Base-by-base conservation (phyloP, 768 basidiomycete species). In the Suillus cothurnatus region DNA sequence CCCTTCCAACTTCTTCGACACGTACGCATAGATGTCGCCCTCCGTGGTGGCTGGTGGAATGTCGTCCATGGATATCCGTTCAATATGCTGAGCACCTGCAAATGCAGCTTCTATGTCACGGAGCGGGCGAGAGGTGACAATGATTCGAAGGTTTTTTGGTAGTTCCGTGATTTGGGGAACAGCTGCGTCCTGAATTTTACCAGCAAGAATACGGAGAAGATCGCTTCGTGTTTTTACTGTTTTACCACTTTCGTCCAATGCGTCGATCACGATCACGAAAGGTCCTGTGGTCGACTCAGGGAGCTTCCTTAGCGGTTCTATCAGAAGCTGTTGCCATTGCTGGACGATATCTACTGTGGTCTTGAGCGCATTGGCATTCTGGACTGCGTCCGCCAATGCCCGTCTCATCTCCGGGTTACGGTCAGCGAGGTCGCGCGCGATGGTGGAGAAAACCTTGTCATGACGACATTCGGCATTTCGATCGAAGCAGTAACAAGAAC, bases 261-360 rank as follows among this genome's bases (percentile, higher is more conserved):
- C 74, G 55, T 76, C 75, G 55, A 75, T 71, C 61, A 76, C 64
- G 36, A 74, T 66, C 21, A 73, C 52, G 12, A 74, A 62, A 41
- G 72, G 73, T 12, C 69, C 68, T 3, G 45, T 14, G 15, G 55
- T 26, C 28, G 38, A 34, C 15, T 41, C 53, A 31, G 53, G 26
- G 59, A 71, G 43, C 28, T 67, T 66, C 21, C 57, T 58, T 23
- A 71, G 23, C 11, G 72, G 69, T 19, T 60, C 58, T 39, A 70
- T 31, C n/a, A 73, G 67, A 38, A 73, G 58, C 15, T 69, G 64
- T 19, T 66, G 62, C 39, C 72, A 69, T 57, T 73, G 72, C 15
- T 52, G 43, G 17, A 32, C 36, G 15, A 63, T 32, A 23, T 66
- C 55, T 12, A 39, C n/a, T 19, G 52, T 67, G 4, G 64, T 52